Base-by-base conservation (phyloP, 1,139 yeast genomes). In the Hyphopichia wangnamkhiaoensis region DNA sequence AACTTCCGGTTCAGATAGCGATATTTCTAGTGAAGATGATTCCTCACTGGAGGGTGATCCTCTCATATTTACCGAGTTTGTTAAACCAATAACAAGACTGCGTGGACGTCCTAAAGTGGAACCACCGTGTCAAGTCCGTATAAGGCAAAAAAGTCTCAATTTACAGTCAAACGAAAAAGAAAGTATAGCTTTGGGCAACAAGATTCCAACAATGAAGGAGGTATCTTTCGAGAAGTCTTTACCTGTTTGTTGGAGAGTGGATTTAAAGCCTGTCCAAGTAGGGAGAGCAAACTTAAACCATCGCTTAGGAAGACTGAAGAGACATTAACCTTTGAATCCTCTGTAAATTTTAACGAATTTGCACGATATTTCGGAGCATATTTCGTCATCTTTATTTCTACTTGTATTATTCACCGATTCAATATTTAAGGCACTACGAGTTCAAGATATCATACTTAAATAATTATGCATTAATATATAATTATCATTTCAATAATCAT, bases 21-120 rank as follows among this genome's bases (percentile, higher is more conserved):
- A 23, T 14, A 21, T 21, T 7, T 13, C 19, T 3, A 23, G 20
- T 13, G 14, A 32, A 10, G 34, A 23, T 15, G 34, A 32, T 3
- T n/a, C 18, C 4, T 15, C 34, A 7, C 25, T 21, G 17, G 34
- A 32, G 8, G 34, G 28, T 9, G 44, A 44, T 9, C 31, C 35
- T 8, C 34, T 31, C 4, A 17, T 33, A 9, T 26, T 33, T 12
- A 29, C 37, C 19, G 37, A 34, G 15, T 18, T 34, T 13, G 5
- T 28, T 5, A 27, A 27, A 24, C 37, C 37, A 3, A 16, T 27
- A 5, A 13, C 25, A 8, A 27, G 19, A 16, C 12, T 14, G 13
- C 6, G 37, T 10, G 37, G 37, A 12, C 10, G 37, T n/a, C 37
- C 37, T 4, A 34, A 20, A 16, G 10, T 28, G 10, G 15, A 14